A percentile compares a stretch with the other conserved stretches of the same genome.
phyloP scores from a whole-genome alignment of 2,329 filamentous ascomycete species.

The Pseudocercospora ulei region DNA sequence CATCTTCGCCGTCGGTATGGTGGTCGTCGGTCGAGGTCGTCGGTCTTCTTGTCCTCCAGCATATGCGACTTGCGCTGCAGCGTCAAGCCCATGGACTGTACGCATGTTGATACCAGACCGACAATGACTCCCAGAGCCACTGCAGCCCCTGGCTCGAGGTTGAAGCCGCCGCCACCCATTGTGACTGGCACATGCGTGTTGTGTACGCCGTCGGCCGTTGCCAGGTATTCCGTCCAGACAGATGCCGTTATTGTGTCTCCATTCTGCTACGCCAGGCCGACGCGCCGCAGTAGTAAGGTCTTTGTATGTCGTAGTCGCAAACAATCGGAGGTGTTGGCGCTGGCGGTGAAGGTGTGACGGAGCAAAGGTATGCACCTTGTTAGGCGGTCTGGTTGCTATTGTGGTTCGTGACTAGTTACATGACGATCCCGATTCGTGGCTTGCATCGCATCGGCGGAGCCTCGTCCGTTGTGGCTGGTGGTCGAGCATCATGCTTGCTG shows the following conservation, averaged over 20 bases:
- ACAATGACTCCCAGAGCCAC: slow-evolving; percentile 70
- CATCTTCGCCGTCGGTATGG: slow-evolving; percentile 84
- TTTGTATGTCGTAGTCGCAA: background rate
- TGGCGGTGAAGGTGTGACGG: background rate
- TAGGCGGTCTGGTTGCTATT: slow-evolving; percentile 1
- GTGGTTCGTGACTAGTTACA: slow-evolving; percentile 6
- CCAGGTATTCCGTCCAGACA: background rate
- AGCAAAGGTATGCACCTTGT: background rate
- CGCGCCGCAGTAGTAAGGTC: background rate
- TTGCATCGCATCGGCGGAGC: background rate
- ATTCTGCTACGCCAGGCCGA: slow-evolving; percentile 1
- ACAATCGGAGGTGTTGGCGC: background rate
- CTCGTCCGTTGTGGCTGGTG: no score
- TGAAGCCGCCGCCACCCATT: slow-evolving; percentile 15
- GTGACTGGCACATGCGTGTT: slow-evolving; percentile 1
- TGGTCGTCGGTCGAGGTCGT: slow-evolving; percentile 67
- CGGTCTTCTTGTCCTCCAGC: slow-evolving; percentile 85
- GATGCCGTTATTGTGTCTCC: slow-evolving; percentile 2
- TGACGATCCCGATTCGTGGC: no score
- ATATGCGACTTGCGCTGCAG: slow-evolving; percentile 97
- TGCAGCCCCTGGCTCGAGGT: slow-evolving; percentile 20
- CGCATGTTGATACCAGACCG: slow-evolving; percentile 82
- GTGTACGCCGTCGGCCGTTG: background rate
- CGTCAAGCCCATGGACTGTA: slow-evolving; percentile 89
- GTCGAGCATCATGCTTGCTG: no score